Percentiles rank a stretch among this genome's conserved stretches.
phyloP scores from a whole-genome alignment of 352 stramenopile genomes.

The Globisporangium paddicum region DNA sequence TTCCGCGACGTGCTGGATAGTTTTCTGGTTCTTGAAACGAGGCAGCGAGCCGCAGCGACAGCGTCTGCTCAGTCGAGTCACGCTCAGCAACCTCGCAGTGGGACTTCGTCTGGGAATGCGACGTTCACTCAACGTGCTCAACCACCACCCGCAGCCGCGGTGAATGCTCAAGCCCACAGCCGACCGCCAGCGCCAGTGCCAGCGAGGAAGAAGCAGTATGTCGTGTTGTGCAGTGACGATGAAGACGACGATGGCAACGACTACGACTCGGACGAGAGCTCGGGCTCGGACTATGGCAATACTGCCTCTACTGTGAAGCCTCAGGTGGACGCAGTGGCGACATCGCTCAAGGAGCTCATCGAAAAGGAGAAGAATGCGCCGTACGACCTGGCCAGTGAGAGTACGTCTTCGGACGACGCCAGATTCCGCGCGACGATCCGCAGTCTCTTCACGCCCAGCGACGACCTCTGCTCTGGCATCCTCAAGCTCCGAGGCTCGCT shows the following conservation, averaged over 20 bases:
- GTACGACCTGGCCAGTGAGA: slow-evolving; percentile 55
- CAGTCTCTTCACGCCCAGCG: slow-evolving; percentile 64
- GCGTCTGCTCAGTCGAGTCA: not conserved
- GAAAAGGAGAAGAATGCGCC: slow-evolving; percentile 28
- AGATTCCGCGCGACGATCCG: slow-evolving; percentile 65
- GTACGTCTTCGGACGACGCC: slow-evolving; percentile 32
- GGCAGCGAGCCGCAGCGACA: not conserved
- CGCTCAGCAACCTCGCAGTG: not conserved
- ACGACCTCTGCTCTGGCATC: slow-evolving; percentile 63
- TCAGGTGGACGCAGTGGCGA: not conserved
- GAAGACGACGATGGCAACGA: slow-evolving; percentile 59
- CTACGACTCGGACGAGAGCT: slow-evolving; percentile 30
- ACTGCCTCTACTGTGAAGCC: slow-evolving; percentile 14
- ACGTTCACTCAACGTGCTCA: not conserved
- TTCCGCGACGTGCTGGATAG: slow-evolving; percentile 61
- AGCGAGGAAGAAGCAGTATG: slow-evolving; percentile 22
- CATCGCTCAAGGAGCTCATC: slow-evolving; percentile 12
- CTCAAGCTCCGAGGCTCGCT: slow-evolving; percentile 43
- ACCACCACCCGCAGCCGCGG: not conserved
- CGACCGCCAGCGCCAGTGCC: not conserved
- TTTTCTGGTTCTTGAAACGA: slow-evolving; percentile 18
- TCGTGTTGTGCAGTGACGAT: slow-evolving; percentile 58
- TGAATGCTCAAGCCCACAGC: not conserved
- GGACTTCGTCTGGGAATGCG: not conserved
- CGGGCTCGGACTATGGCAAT: slow-evolving; percentile 29